Percentiles rank a stretch among this genome's conserved stretches.
These are phyloP conservation scores for Cadophora luteo-olivacea DNA, from an alignment of 2,329 filamentous ascomycete genomes.

Conservation along the genomic window DNA sequence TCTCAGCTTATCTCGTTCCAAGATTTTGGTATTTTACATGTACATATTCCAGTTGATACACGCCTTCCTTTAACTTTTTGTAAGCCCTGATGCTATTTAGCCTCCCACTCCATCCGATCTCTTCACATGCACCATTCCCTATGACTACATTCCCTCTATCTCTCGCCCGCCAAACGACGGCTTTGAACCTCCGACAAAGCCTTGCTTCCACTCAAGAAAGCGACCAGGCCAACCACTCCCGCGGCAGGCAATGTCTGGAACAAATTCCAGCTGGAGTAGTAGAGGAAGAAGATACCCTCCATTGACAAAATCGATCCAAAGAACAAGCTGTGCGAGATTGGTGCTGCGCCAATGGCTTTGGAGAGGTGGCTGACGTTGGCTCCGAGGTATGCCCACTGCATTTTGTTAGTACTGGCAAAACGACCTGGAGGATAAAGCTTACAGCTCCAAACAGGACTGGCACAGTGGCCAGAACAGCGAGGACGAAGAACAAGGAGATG, in stretches of 20 bases:
- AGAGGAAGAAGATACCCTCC: conserved; percentile 92
- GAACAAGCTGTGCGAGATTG: conserved; percentile 83
- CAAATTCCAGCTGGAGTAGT: conserved; percentile 91
- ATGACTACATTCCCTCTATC: conserved; percentile 29
- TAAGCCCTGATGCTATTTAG: conserved; percentile 20
- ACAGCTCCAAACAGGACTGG: conserved; percentile 76
- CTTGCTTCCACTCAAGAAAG: conserved; percentile 86
- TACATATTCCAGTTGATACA: conserved; percentile 28
- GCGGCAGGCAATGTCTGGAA: conserved; percentile 86
- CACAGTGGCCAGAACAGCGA: conserved; percentile 74
- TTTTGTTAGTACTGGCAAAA: conserved; percentile 32
- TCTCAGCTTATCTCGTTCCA: background rate
- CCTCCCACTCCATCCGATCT: conserved; percentile 8
- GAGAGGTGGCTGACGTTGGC: conserved; percentile 81
- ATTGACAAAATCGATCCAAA: conserved; percentile 86
- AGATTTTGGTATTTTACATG: conserved; percentile 32
- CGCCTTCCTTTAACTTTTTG: conserved; percentile 30
- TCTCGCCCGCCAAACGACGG: conserved; percentile 72
- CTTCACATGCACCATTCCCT: background rate
- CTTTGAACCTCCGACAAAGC: conserved; percentile 93
- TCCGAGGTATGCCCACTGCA: conserved; percentile 80
- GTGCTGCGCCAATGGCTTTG: conserved; percentile 77
- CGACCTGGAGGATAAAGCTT: conserved; percentile 47
- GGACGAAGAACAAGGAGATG: conserved; percentile 78
- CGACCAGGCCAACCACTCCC: conserved; percentile 69